A percentile compares a stretch with the other conserved stretches of the same genome.
Conservation (phyloP, 371 early-diverging fungal genomes). For the Lichtheimia ornata region DNA sequence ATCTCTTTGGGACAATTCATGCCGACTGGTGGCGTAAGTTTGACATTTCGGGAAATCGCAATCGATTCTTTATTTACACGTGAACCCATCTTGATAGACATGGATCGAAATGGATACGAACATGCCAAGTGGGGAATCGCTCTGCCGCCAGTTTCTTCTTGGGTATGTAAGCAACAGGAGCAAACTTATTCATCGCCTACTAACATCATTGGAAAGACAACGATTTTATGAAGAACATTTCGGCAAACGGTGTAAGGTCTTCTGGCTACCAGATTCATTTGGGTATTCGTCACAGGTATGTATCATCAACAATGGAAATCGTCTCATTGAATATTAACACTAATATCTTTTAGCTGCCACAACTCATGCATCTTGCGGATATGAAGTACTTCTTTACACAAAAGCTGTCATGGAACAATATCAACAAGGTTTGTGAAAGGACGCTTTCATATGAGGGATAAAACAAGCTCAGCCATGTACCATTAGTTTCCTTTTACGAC, state of each 20-base stretch:
- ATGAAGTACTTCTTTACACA: slow-evolving; percentile 97
- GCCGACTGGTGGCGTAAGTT: slow-evolving; percentile 82
- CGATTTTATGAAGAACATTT: slow-evolving; percentile 86
- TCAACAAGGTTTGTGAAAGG: slow-evolving; percentile 70
- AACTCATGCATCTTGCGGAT: slow-evolving; percentile 82
- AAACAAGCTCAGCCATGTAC: no score
- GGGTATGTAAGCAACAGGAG: slow-evolving; percentile 48
- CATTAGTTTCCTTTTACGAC: slow-evolving; percentile 88
- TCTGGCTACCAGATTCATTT: slow-evolving; percentile 96
- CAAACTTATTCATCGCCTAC: not conserved
- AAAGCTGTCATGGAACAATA: slow-evolving; percentile 97
- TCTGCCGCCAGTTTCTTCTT: slow-evolving; percentile 90
- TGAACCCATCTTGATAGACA: slow-evolving; percentile 40
- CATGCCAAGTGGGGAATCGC: slow-evolving; percentile 90
- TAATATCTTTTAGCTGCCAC: slow-evolving; percentile 67
- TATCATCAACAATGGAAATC: not conserved
- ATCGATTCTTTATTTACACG: not conserved
- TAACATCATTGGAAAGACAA: slow-evolving; percentile 50
- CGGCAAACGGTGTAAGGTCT: slow-evolving; percentile 78
- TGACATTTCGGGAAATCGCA: not conserved
- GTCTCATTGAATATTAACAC: not conserved
- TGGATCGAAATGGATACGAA: slow-evolving; percentile 99
- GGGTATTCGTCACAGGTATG: slow-evolving; percentile 59
- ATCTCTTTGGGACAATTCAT: slow-evolving; percentile 80
- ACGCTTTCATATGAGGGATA: not conserved